Base-by-base conservation (phyloP, 164 flowering plant species). In the Hamamelis virginiana region DNA sequence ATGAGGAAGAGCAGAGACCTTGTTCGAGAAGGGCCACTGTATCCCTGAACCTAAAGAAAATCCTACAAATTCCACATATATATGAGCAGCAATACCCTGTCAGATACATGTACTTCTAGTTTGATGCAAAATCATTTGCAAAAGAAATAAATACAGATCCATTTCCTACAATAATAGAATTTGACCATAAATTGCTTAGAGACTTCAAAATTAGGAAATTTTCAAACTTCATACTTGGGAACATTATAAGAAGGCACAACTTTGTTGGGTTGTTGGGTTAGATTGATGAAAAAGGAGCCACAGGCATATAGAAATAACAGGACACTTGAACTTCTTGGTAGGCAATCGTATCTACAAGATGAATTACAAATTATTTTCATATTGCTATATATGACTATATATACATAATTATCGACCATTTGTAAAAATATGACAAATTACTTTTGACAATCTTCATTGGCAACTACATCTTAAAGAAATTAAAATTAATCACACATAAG, bases 1-100 rank as follows among this genome's bases (percentile, higher is more conserved):
- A 58, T 82, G 87, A 66, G 83, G 87, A 65, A 77, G 59, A 28
- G 85, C 74, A 57, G 86, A 76, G 46, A 72, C 80, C 81, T 86
- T 85, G 77, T 80, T 82, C 14, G 80, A 68, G 72, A 80, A 83
- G 9, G 89, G 77, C 87, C 90, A 85, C 45, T 75, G 87, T 61
- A 75, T 50, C 18, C 70, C 80, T 44, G 80, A 70, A 66, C 78
- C 78, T 60, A 76, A 77, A 73, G 60, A 47, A 72, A 46, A 79
- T 46, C 68, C 89, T 84, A 72, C 68, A 80, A 48, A 46, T 21
- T 28, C 55, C 41, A 64, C 52, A 55, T 60, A 52, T 9, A 41
- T n/a, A n/a, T n/a, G n/a, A n/a, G n/a, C n/a, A n/a, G n/a, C n/a
- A n/a, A n/a, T n/a, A n/a, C n/a, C n/a, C n/a, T n/a, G n/a, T n/a